A percentile compares a stretch with the other conserved stretches of the same genome.
phyloP scores from a whole-genome alignment of 148 eudicot species.

The Polygonum aviculare region DNA sequence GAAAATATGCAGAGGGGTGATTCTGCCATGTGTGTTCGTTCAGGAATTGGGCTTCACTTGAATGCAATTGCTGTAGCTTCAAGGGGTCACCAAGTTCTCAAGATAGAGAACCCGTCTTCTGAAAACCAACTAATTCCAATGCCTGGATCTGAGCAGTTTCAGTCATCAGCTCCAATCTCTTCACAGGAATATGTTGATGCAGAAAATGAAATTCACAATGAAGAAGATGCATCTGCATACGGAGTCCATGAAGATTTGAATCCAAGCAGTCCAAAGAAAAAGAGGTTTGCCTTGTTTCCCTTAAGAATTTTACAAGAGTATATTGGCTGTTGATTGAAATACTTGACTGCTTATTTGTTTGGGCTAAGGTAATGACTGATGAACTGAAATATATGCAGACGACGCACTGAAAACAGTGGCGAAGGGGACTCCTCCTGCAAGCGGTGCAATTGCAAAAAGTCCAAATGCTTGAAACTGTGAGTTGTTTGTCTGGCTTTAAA shows the following conservation, averaged over 20 bases:
- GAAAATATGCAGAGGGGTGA: slow-evolving; percentile 25
- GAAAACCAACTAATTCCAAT: slow-evolving; percentile 15
- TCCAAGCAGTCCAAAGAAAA: slow-evolving; percentile 76
- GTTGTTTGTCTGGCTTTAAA: slow-evolving; percentile 15
- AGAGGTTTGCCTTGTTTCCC: slow-evolving; percentile 31
- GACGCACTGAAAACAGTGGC: slow-evolving; percentile 50
- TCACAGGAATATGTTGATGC: slow-evolving; percentile 18
- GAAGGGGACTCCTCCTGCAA: slow-evolving; percentile 68
- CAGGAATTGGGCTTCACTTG: slow-evolving; percentile 93
- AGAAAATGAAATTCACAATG: slow-evolving; percentile 33
- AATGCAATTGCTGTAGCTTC: slow-evolving; percentile 78
- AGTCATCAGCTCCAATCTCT: slow-evolving; percentile 22
- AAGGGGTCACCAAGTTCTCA: slow-evolving; percentile 30
- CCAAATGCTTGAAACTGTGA: slow-evolving; percentile 99
- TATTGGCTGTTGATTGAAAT: neutral
- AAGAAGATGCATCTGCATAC: slow-evolving; percentile 47
- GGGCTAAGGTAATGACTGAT: neutral
- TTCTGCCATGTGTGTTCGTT: slow-evolving; percentile 40
- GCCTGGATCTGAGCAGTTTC: slow-evolving; percentile 16
- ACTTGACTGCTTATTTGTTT: neutral
- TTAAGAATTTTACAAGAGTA: neutral
- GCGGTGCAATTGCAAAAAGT: slow-evolving; percentile 94
- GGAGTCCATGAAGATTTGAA: slow-evolving; percentile 38
- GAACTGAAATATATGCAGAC: slow-evolving; percentile 35
- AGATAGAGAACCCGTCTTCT: slow-evolving; percentile 30